Conservation (phyloP, 2,329 filamentous ascomycete genomes). For the Cladosporium halotolerans region DNA sequence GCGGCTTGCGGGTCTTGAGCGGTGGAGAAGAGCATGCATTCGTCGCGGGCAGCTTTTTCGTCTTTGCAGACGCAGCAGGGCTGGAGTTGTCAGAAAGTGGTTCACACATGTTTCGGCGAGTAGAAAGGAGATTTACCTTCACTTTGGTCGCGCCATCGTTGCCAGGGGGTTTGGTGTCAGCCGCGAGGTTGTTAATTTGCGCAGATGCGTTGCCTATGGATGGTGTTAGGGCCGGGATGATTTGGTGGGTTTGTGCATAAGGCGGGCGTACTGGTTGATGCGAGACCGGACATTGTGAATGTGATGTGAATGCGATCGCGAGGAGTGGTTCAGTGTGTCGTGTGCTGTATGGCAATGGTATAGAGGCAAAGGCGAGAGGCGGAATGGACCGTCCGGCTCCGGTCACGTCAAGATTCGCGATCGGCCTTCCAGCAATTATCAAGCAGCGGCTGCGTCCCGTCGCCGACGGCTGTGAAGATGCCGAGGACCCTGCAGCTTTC, state of each 20-base stretch:
- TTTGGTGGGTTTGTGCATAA: not conserved
- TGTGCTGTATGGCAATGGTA: not conserved
- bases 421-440: not conserved
- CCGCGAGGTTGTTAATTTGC: constrained; percentile 37
- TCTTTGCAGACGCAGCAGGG: constrained; percentile 97
- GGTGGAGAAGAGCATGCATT: constrained; percentile 97
- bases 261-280: not conserved
- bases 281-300: constrained; percentile 2
- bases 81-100: constrained; percentile 40
- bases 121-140: constrained; percentile 13
- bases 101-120: too few species aligned
- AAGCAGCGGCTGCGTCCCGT: not conserved
- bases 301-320: not conserved
- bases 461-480: not conserved
- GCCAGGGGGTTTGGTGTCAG: constrained; percentile 35
- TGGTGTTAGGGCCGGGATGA: not conserved
- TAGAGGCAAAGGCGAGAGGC: too few species aligned
- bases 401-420: constrained; percentile 10
- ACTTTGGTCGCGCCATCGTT: not conserved
- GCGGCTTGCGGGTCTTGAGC: constrained; percentile 74
- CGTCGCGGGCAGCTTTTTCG: constrained; percentile 85
- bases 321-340: not conserved
- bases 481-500: constrained; percentile 7
- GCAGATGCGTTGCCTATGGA: constrained; percentile 10
- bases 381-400: not conserved